phyloP scores from a whole-genome alignment of 1,284 basidiomycete species.

The Boletellus deceptivus region DNA sequence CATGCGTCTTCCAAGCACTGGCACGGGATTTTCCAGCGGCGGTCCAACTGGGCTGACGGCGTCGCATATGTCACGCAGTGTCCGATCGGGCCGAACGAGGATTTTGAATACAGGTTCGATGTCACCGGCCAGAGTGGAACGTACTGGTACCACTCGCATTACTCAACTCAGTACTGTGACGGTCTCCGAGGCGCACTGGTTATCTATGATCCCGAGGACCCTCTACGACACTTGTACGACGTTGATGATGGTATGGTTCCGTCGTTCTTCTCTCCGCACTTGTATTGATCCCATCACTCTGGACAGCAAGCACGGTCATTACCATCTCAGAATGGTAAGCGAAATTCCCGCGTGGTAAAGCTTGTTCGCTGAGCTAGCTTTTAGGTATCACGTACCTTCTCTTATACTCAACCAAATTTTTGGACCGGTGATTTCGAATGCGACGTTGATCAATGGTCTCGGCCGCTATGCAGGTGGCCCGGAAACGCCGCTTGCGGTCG shows the following conservation, averaged over 20 bases:
- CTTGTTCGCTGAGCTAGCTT: slow-evolving; percentile 1
- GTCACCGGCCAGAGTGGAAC: slow-evolving; percentile 28
- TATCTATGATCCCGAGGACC: slow-evolving; percentile 40
- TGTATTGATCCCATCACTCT: background rate
- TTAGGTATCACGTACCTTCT: slow-evolving; percentile 29
- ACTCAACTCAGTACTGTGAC: slow-evolving; percentile 40
- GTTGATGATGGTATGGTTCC: slow-evolving; percentile 36
- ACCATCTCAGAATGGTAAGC: slow-evolving; percentile 33
- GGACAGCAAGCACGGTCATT: slow-evolving; percentile 29
- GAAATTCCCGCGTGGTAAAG: background rate
- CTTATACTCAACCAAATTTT: slow-evolving; percentile 3
- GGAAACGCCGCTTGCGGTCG: slow-evolving; percentile 31
- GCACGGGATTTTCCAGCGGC: slow-evolving; percentile 32
- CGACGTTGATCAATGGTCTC: slow-evolving; percentile 48
- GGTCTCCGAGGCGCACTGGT: slow-evolving; percentile 45
- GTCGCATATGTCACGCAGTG: slow-evolving; percentile 35
- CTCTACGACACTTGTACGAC: slow-evolving; percentile 36
- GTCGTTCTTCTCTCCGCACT: background rate
- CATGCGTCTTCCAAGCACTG: slow-evolving; percentile 30
- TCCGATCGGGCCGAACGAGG: slow-evolving; percentile 22
- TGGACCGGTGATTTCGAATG: slow-evolving; percentile 29
- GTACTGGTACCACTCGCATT: slow-evolving; percentile 37
- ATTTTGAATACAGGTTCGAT: slow-evolving; percentile 27
- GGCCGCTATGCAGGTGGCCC: slow-evolving; percentile 42
- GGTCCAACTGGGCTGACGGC: slow-evolving; percentile 36